Evolutionary conservation across 805 yeast genomes (phyloP), one percentile per base, ranked within the genome.

Genomic region (Yamadazyma phyllophila): DNA sequence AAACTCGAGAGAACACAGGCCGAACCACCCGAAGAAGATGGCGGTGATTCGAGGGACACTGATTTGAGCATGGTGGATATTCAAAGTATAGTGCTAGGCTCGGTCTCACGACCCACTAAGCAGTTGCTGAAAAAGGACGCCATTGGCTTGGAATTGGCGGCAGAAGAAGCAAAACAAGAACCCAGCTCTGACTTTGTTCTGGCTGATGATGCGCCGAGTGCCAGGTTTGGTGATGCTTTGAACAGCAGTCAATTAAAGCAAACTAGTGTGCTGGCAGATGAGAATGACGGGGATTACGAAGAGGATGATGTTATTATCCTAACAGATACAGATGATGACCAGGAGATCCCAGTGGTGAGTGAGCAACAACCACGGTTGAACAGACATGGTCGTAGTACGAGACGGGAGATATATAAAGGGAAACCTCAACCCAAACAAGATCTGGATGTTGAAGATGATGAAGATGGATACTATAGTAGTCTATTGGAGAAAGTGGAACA

Each of bases 391-490:
- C 24, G 24, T n/a, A 29, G 31, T 11, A 29, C 7, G 31, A 29
- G 31, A 11, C 31, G 11, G 36, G 16, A 14, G 13, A 12, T 5
- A 5, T 4, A 32, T 3, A 32, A 32, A 13, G 11, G 10, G 16
- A 8, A 32, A 13, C 36, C 17, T 13, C 16, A 13, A 29, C 31
- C 13, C 9, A 4, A 10, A 11, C 13, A 29, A 11, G 31, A 11
- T 29, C 31, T 29, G 31, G 50, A 46, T 14, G 49, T 44, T 20
- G 24, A 20, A 7, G 47, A 43, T 30, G 30, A 38, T 30, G 50
- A 48, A 14, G 44, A 43, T 9, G 49, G 40, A 32, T 34, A 26
- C 24, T 42, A 35, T 15, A 29, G 27, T n/a, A 26, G 36, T 15
- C 14, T 37, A 7, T 16, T 44, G 42, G 40, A 31, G 12, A 26